These are phyloP conservation scores for Colletotrichum sp. DNA, from an alignment of 2,329 filamentous ascomycete genomes.

Conservation along the genomic window DNA sequence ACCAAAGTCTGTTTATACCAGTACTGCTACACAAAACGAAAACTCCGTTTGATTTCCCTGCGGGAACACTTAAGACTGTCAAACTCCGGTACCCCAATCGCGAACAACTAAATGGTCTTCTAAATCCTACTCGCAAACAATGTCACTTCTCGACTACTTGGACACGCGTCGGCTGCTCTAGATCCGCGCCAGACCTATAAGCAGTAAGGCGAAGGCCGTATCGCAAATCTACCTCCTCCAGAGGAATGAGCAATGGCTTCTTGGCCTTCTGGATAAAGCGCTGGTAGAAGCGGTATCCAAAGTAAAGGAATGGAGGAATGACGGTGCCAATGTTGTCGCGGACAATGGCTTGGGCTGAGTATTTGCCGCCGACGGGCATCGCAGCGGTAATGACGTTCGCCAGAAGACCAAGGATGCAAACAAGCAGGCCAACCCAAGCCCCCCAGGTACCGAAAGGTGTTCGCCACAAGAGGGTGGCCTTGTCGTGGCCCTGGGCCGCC, in stretches of 20 bases:
- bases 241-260: constrained; percentile 24
- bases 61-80: neutral
- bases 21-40: neutral
- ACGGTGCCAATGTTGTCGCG: constrained; percentile 32
- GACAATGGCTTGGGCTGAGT: constrained; percentile 23
- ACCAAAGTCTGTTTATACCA: neutral
- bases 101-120: neutral
- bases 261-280: neutral
- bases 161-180: neutral
- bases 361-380: constrained; percentile 21
- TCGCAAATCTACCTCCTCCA: constrained; percentile 28
- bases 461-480: constrained; percentile 35
- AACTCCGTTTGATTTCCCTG: neutral
- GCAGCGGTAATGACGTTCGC: constrained; percentile 33
- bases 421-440: constrained; percentile 25
- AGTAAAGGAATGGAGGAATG: constrained; percentile 28
- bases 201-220: constrained; percentile 19
- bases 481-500: constrained; percentile 38
- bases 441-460: constrained; percentile 32
- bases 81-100: neutral
- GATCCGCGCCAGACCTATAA: neutral
- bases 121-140: neutral
- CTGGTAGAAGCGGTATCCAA: constrained; percentile 26
- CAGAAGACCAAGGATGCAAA: constrained; percentile 33
- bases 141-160: neutral